Evolutionary conservation across 1,139 yeast species (phyloP), one percentile per base, ranked within the genome.

Genomic region (Pichia sp.): DNA sequence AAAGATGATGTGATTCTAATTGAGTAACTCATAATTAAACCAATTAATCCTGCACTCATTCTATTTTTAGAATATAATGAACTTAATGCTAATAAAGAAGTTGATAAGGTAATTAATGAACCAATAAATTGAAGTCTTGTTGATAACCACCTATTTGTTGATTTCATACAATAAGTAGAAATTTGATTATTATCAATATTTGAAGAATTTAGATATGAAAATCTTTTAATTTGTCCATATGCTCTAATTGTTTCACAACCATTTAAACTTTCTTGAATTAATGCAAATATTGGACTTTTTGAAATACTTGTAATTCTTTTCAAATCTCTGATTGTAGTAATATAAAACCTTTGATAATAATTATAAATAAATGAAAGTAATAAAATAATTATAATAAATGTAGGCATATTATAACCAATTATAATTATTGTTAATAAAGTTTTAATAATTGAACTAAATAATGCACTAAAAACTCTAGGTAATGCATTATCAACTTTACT

Each of bases 21-120:
- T 0, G 91, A 84, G 64, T 85, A 86, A 48, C 84, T 81, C 82
- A 87, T 80, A 44, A 85, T 72, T 56, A 87, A 75, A 54, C 95
- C 96, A 39, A 84, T 82, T 72, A 84, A 70, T 39, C 91, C 91
- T 0, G 91, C 76, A 42, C 80, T 71, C 50, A 86, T 66, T 51
- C 75, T 75, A 18, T 80, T 75, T 2, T 72, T 62, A 1, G 79
- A 71, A 47, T 68, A 70, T 52, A 80, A 70, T 1, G 64, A 55
- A 28, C 80, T 66, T n/a, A 86, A 72, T 6, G 84, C 74, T 50
- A 83, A 68, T 1, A 76, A 52, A 0, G 89, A 80, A 3, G 93
- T 78, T 6, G 80, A 69, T 49, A 86, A 72, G 27, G 84, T 77
- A 42, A 86, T 79, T 1, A 81, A 50, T 0, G 90, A 77, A 1